These are phyloP conservation scores for Cunninghamia lanceolata DNA, from an alignment of 75 land plant species.

Conservation along the genomic window DNA sequence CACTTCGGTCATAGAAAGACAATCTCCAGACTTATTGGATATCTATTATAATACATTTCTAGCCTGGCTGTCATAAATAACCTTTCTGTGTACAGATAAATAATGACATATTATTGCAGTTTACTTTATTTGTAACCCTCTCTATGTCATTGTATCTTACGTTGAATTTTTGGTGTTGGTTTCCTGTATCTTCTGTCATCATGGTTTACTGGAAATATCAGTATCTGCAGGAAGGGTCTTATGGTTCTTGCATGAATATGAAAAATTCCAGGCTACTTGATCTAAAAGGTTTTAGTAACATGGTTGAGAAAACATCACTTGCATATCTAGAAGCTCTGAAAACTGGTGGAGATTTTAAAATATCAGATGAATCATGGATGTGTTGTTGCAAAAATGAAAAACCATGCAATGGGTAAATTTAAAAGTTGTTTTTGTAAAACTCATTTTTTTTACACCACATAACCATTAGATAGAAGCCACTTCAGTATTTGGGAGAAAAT, in stretches of 20 bases:
- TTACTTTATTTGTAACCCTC: background rate
- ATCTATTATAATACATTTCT: background rate
- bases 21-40: background rate
- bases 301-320: background rate
- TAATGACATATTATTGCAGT: background rate
- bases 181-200: background rate
- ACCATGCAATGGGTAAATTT: background rate
- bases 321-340: background rate
- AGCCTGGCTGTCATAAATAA: background rate
- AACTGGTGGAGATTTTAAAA: background rate
- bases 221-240: background rate
- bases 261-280: background rate
- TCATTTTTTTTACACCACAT: no score
- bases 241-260: background rate
- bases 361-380: background rate
- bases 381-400: background rate
- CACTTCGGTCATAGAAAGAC: slow-evolving; percentile 39
- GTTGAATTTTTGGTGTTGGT: background rate
- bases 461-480: background rate
- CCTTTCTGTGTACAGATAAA: background rate
- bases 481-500: background rate
- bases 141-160: background rate
- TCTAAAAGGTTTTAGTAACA: background rate
- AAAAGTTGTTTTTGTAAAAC: background rate
- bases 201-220: background rate